These are phyloP conservation scores for Mortierella sp. DNA, from an alignment of 371 early-diverging fungal genomes.

Conservation along the genomic window DNA sequence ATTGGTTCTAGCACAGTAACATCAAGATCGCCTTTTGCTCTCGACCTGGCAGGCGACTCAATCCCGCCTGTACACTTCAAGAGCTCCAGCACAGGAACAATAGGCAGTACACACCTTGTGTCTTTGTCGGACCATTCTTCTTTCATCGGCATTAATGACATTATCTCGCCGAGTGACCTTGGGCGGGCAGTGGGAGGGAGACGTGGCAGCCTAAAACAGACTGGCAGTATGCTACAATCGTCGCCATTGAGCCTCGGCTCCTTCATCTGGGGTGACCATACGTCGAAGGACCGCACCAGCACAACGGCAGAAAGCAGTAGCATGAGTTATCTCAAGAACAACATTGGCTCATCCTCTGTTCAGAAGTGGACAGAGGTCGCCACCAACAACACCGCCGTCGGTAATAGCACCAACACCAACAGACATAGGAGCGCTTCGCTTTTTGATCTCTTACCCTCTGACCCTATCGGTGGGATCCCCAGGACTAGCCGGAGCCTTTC, in stretches of 20 bases:
- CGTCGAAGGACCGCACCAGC: slow-evolving; percentile 1
- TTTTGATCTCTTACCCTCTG: slow-evolving; percentile 18
- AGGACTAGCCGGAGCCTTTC: slow-evolving; percentile 33
- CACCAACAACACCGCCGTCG: not conserved
- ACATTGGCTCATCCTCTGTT: not conserved
- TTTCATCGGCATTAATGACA: not conserved
- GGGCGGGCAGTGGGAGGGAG: not conserved
- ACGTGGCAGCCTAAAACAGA: not conserved
- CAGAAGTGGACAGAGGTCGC: too few relatives aligned
- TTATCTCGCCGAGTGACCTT: not conserved
- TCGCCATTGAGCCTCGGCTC: slow-evolving; percentile 36
- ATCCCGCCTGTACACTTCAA: slow-evolving; percentile 23
- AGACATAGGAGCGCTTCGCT: slow-evolving; percentile 10
- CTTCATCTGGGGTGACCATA: slow-evolving; percentile 33
- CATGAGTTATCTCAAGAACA: not conserved
- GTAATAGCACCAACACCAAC: slow-evolving; percentile 3
- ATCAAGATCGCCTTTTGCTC: slow-evolving; percentile 5
- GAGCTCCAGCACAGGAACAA: slow-evolving; percentile 34
- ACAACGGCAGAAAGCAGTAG: not conserved
- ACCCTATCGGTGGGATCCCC: slow-evolving; percentile 16
- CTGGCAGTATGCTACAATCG: slow-evolving; percentile 6
- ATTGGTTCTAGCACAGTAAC: not conserved
- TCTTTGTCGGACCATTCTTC: not conserved
- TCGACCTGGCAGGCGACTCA: slow-evolving; percentile 6
- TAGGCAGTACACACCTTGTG: slow-evolving; percentile 6